Conservation (phyloP, 2,329 filamentous ascomycete genomes). For the Sporothrix protearum region DNA sequence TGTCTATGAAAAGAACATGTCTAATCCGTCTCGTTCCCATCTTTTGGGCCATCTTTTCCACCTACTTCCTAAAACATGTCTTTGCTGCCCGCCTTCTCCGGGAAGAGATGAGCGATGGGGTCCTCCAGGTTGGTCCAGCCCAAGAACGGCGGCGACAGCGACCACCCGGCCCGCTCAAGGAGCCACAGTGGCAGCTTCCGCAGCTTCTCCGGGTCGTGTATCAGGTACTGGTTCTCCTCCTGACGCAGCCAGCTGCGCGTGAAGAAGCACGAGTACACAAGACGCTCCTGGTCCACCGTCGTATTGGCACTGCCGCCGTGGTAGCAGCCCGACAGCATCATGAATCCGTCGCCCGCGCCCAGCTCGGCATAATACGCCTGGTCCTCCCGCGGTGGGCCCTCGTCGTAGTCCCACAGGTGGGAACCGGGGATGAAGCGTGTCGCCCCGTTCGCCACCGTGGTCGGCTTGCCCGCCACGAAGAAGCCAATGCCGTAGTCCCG, state of each 20-base stretch:
- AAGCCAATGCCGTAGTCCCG: constrained; percentile 34
- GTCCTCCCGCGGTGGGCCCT: constrained; percentile 29
- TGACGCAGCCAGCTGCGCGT: constrained; percentile 23
- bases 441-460: constrained; percentile 36
- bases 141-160: not conserved
- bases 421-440: constrained; percentile 39
- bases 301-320: constrained; percentile 33
- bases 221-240: constrained; percentile 32
- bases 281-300: constrained; percentile 28
- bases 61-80: not conserved
- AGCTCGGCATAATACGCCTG: constrained; percentile 29
- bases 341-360: constrained; percentile 29
- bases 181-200: not conserved
- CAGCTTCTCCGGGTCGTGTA: constrained; percentile 29
- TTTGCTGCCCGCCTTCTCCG: not conserved
- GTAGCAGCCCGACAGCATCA: constrained; percentile 30
- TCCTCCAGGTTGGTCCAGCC: not conserved
- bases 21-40: too few species aligned
- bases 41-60: too few species aligned
- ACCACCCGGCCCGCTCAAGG: not conserved
- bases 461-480: constrained; percentile 36
- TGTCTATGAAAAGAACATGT: not conserved
- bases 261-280: constrained; percentile 21
- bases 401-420: constrained; percentile 35
- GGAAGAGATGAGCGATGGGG: not conserved